A percentile compares a stretch with the other conserved stretches of the same genome.
Conservation (phyloP, 306 rosid species). For the Aeschynomene evenia region DNA sequence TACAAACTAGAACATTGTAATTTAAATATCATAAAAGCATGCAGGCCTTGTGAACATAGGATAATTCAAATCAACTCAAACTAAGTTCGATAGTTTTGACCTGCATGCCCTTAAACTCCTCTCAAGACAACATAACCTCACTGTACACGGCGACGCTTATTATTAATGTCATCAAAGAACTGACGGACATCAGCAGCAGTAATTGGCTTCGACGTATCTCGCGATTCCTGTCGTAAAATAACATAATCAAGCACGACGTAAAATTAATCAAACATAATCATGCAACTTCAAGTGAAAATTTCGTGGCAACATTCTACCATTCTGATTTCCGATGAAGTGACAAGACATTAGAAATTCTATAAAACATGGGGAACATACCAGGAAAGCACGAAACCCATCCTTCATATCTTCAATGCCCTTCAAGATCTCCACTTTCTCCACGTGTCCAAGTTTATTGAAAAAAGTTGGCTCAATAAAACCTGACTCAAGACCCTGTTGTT, state of each 20-base stretch:
- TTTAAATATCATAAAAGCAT: constrained; percentile 32
- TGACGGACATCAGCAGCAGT: constrained; percentile 83
- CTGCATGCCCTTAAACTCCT: constrained; percentile 12
- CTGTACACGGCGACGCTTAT: constrained; percentile 83
- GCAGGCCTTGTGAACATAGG: constrained; percentile 26
- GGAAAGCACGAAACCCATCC: constrained; percentile 78
- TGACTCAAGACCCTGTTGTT: constrained; percentile 75
- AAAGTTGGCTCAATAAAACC: constrained; percentile 59
- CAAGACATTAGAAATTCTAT: neutral
- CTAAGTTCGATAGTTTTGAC: constrained; percentile 29
- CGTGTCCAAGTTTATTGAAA: constrained; percentile 79
- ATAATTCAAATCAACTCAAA: constrained; percentile 22
- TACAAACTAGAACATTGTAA: constrained; percentile 22
- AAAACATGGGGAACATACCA: constrained; percentile 49
- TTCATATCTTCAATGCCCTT: constrained; percentile 92
- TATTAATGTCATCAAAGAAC: constrained; percentile 80
- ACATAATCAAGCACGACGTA: constrained; percentile 16
- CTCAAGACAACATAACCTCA: constrained; percentile 41
- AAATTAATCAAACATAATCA: constrained; percentile 8
- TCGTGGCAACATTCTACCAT: neutral
- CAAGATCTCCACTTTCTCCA: constrained; percentile 90
- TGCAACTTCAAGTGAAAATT: neutral
- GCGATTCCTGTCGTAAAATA: constrained; percentile 64
- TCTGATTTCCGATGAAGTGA: neutral
- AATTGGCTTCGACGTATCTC: constrained; percentile 82